These are phyloP conservation scores for Oleoguttula mirabilis DNA, from an alignment of 495 filamentous ascomycete species.

Conservation along the genomic window DNA sequence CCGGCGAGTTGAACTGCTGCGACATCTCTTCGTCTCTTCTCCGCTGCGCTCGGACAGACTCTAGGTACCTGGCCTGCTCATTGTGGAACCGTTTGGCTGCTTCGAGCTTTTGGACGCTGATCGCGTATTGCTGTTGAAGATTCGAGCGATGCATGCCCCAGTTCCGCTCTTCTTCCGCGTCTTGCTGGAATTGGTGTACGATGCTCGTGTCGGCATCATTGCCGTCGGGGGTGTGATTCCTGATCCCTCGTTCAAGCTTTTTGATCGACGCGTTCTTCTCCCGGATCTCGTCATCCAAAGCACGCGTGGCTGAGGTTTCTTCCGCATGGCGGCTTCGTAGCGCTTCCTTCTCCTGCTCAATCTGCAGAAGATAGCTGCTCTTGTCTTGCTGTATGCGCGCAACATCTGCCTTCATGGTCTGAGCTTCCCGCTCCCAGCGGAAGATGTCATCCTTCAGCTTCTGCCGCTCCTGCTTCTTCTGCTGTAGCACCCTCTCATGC, in stretches of 20 bases:
- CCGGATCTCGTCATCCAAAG: conserved; percentile 50
- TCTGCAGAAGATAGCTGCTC: conserved; percentile 33
- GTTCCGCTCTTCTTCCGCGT: conserved; percentile 45
- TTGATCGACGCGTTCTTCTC: conserved; percentile 50
- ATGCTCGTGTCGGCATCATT: conserved; percentile 37
- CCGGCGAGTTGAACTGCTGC: conserved; percentile 6
- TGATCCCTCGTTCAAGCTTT: conserved; percentile 47
- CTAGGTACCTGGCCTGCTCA: conserved; percentile 13
- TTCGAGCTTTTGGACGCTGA: conserved; percentile 4
- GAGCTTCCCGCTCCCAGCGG: conserved; percentile 45
- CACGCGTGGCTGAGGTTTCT: conserved; percentile 42
- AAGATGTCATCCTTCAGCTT: conserved; percentile 49
- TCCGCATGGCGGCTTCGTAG: conserved; percentile 41
- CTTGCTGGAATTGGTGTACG: conserved; percentile 37
- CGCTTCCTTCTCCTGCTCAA: conserved; percentile 36
- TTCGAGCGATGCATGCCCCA: conserved; percentile 41
- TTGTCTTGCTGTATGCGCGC: conserved; percentile 39
- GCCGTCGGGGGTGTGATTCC: conserved; percentile 25
- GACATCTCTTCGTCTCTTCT: conserved; percentile 5
- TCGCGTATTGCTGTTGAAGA: conserved; percentile 39
- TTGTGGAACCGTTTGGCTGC: conserved; percentile 11
- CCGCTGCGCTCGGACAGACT: conserved; percentile 9
- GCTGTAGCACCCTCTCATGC: conserved; percentile 55
- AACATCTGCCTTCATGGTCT: conserved; percentile 38
- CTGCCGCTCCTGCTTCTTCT: conserved; percentile 50